Percentiles rank a stretch among this genome's conserved stretches.
Evolutionary conservation across 2,329 filamentous ascomycete genomes (phyloP).

Genomic region (Venturia pyrina): DNA sequence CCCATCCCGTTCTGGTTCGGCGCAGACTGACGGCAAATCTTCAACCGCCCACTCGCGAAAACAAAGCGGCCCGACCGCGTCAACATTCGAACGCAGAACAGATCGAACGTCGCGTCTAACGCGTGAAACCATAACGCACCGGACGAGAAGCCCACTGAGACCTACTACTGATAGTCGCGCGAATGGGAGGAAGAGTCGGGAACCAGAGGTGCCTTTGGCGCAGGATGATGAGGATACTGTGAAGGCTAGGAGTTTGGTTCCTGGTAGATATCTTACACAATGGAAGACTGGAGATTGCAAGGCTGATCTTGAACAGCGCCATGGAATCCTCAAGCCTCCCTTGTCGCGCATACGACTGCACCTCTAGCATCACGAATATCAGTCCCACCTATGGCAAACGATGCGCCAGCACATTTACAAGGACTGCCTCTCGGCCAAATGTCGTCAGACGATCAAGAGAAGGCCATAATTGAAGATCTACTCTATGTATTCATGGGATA

Average conservation of each 20-base stretch:
- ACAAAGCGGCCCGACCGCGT: neutral
- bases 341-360: conserved; percentile 59
- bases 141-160: conserved; percentile 29
- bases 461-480: conserved; percentile 78
- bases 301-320: conserved; percentile 3
- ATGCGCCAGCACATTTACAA: conserved; percentile 59
- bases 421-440: conserved; percentile 60
- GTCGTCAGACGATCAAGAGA: conserved; percentile 73
- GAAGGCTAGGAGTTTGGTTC: conserved; percentile 14
- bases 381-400: conserved; percentile 50
- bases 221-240: neutral
- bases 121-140: conserved; percentile 24
- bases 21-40: neutral
- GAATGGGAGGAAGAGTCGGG: conserved; percentile 21
- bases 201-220: conserved; percentile 21
- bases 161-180: conserved; percentile 23
- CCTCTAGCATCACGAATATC: conserved; percentile 64
- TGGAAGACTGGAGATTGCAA: conserved; percentile 2
- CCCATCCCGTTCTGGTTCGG: neutral
- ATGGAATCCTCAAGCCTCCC: conserved; percentile 73
- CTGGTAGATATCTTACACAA: conserved; percentile 16
- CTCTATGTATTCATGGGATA: conserved; percentile 97
- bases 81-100: conserved; percentile 22
- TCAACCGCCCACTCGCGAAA: neutral
- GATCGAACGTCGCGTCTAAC: conserved; percentile 28